Evolutionary conservation across 192 early-diverging fungal species (phyloP), one percentile per base, ranked within the genome.

Genomic region (Pilobolus umbonatus): DNA sequence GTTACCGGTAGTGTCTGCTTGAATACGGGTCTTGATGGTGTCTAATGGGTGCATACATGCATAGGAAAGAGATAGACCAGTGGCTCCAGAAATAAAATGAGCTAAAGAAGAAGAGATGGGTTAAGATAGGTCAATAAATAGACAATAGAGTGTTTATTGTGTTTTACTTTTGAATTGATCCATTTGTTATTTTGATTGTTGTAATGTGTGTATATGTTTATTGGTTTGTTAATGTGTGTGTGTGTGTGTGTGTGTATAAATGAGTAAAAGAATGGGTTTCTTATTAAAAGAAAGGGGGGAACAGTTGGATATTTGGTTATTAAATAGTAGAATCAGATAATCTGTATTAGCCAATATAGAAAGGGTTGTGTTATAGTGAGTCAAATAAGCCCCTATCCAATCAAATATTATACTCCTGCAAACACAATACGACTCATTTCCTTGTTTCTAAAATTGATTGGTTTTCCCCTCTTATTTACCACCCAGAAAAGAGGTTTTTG

Each of bases 31-130:
- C 55, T 89, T 89, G 40, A 87, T 60, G 12, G 85, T 88, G 63
- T 89, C 88, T 42, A 89, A 75, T 10, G 88, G 88, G 62, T 89
- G 88, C 84, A 88, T 88, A 8, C 76, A 66, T 22, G 88, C 82
- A 69, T 85, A 89, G 1, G 85, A 79, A 4, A 82, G 73, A 0
- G 85, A 79, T 9, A 89, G 79, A 14, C 80, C 82, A 5, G 73
- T 64, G 11, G 71, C 83, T 15, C 87, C 87, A 17, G 83, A 73
- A 31, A 71, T 61, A 56, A 88, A 88, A 62, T 84, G 82, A 49
- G 83, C 80, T 85, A 57, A 6, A 55, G 45, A 60, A 39, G 34
- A 55, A 38, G 24, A 45, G 32, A 12, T 47, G 15, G 47, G 25
- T 35, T 26, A 26, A 34, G 32, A 21, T 1, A 26, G 19, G 10